phyloP scores from a whole-genome alignment of 1,284 basidiomycete genomes.

The Phellopilus nigrolimitatus region DNA sequence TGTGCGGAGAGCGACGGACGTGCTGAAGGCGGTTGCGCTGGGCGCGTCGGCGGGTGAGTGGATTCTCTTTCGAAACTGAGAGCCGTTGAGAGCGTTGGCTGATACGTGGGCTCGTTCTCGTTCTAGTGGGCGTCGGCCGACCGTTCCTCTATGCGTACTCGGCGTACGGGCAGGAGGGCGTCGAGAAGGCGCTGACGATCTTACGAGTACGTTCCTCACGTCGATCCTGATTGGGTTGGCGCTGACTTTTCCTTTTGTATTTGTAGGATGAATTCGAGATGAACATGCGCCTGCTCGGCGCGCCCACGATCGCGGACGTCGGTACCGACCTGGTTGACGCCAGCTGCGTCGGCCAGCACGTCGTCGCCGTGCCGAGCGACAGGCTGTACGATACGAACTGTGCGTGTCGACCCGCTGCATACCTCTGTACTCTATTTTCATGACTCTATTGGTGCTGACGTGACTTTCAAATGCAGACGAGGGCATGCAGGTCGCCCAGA shows the following conservation, averaged over 20 bases:
- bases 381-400: constrained; percentile 76
- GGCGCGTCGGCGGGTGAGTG: constrained; percentile 80
- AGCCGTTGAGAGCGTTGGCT: neutral
- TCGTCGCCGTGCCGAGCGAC: constrained; percentile 62
- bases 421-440: neutral
- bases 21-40: constrained; percentile 88
- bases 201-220: constrained; percentile 51
- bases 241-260: neutral
- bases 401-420: constrained; percentile 28
- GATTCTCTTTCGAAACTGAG: neutral
- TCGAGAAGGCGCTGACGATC: constrained; percentile 74
- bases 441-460: neutral
- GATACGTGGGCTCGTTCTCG: constrained; percentile 11
- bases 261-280: constrained; percentile 89
- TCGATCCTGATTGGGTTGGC: neutral
- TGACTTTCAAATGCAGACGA: constrained; percentile 8
- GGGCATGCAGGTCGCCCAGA: constrained; percentile 12
- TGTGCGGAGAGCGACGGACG: constrained; percentile 86
- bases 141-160: constrained; percentile 90
- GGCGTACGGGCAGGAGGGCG: constrained; percentile 80
- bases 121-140: constrained; percentile 67
- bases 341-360: constrained; percentile 57
- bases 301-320: constrained; percentile 71
- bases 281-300: constrained; percentile 87
- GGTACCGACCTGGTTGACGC: constrained; percentile 88